These are phyloP conservation scores for Neurospora cerealis DNA, from an alignment of 495 filamentous ascomycete genomes.

Conservation along the genomic window DNA sequence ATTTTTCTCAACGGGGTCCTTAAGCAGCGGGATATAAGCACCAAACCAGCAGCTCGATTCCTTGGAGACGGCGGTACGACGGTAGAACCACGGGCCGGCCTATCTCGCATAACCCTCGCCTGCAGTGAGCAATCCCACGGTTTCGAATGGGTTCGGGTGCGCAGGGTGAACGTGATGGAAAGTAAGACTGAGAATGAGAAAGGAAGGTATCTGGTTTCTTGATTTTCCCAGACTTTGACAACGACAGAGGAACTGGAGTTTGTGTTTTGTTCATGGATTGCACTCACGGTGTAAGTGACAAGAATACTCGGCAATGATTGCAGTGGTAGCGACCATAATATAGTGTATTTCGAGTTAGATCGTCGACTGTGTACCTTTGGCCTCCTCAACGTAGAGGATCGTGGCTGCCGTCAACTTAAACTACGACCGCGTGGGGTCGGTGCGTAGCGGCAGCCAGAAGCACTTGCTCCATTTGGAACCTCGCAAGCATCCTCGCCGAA, in stretches of 20 bases:
- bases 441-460: background rate
- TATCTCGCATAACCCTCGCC: background rate
- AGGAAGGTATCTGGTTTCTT: background rate
- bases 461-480: constrained; percentile 7
- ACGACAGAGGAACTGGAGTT: background rate
- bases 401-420: constrained; percentile 16
- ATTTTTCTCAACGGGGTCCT: background rate
- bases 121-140: background rate
- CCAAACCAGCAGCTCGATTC: background rate
- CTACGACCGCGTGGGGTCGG: constrained; percentile 1
- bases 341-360: background rate
- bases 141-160: background rate
- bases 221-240: background rate
- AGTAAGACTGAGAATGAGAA: background rate
- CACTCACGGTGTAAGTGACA: background rate
- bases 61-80: background rate
- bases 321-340: background rate
- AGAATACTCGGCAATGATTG: background rate
- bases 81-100: background rate
- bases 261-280: background rate
- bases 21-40: background rate
- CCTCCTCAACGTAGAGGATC: background rate
- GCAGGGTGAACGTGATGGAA: background rate
- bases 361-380: background rate
- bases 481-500: constrained; percentile 12